These are phyloP conservation scores for Puccinia brachypodii DNA, from an alignment of 1,284 basidiomycete genomes.

Conservation along the genomic window DNA sequence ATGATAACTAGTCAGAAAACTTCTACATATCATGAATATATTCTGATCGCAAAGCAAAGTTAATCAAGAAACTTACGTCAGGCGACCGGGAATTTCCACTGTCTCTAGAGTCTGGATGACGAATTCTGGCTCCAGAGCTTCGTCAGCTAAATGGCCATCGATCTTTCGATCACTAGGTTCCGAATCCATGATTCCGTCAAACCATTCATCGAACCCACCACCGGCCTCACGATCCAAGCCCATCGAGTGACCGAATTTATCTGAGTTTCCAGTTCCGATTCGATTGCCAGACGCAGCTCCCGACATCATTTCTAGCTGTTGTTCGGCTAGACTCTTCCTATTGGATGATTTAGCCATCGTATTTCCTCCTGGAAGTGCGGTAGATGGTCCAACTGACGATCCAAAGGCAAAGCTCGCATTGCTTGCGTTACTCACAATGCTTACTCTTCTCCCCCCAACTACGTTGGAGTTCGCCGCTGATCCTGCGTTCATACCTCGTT, in stretches of 20 bases:
- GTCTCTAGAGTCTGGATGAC: slow-evolving; percentile 40
- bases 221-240: slow-evolving; percentile 27
- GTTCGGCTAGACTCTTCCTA: slow-evolving; percentile 39
- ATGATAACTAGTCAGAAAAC: slow-evolving; percentile 5
- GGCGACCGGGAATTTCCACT: slow-evolving; percentile 32
- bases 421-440: slow-evolving; percentile 42
- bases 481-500: slow-evolving; percentile 14
- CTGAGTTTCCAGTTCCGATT: slow-evolving; percentile 13
- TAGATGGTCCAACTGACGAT: slow-evolving; percentile 14
- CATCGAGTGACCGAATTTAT: not conserved
- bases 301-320: slow-evolving; percentile 44
- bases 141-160: slow-evolving; percentile 40
- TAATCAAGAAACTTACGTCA: slow-evolving; percentile 23
- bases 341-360: slow-evolving; percentile 13
- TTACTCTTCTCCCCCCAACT: slow-evolving; percentile 17
- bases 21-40: not conserved
- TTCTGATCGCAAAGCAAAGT: not conserved
- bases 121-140: slow-evolving; percentile 47
- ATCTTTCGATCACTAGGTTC: slow-evolving; percentile 37
- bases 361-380: not conserved
- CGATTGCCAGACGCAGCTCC: slow-evolving; percentile 21
- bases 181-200: slow-evolving; percentile 39
- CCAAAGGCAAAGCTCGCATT: slow-evolving; percentile 43
- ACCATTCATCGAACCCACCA: slow-evolving; percentile 44
- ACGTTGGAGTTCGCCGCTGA: slow-evolving; percentile 4